These are phyloP conservation scores for Calocera viscosa DNA, from an alignment of 768 basidiomycete genomes.

Conservation along the genomic window DNA sequence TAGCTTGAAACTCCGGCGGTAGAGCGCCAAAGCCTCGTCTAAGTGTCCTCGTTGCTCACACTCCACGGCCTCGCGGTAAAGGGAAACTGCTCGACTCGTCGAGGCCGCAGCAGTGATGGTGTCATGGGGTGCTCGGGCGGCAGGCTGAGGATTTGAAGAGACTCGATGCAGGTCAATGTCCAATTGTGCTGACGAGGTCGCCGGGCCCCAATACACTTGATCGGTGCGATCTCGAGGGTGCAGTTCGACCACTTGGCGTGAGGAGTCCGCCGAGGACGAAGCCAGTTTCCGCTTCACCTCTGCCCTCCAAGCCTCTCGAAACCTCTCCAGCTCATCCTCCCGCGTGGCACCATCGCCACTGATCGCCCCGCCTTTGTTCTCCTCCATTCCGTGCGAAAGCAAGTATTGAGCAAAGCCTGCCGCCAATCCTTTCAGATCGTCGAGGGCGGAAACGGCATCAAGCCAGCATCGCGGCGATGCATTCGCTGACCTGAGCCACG, in stretches of 20 bases:
- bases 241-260: background rate
- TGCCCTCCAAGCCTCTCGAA: slow-evolving; percentile 61
- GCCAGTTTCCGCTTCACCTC: slow-evolving; percentile 35
- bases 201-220: background rate
- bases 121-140: background rate
- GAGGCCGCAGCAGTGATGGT: background rate
- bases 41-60: slow-evolving; percentile 62
- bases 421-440: background rate
- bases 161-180: background rate
- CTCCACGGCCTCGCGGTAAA: slow-evolving; percentile 59
- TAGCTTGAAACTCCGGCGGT: slow-evolving; percentile 68
- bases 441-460: background rate
- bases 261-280: background rate
- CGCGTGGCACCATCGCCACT: background rate
- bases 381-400: slow-evolving; percentile 36
- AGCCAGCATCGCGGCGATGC: background rate
- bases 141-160: background rate
- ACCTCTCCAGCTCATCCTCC: slow-evolving; percentile 40
- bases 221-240: background rate
- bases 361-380: background rate
- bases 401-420: background rate
- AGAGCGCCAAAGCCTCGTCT: slow-evolving; percentile 62
- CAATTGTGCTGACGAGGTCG: background rate
- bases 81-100: slow-evolving; percentile 36
- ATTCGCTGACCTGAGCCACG: slow-evolving; percentile 3